Conservation (phyloP, 768 basidiomycete genomes). For the Macrolepiota fuliginosa region DNA sequence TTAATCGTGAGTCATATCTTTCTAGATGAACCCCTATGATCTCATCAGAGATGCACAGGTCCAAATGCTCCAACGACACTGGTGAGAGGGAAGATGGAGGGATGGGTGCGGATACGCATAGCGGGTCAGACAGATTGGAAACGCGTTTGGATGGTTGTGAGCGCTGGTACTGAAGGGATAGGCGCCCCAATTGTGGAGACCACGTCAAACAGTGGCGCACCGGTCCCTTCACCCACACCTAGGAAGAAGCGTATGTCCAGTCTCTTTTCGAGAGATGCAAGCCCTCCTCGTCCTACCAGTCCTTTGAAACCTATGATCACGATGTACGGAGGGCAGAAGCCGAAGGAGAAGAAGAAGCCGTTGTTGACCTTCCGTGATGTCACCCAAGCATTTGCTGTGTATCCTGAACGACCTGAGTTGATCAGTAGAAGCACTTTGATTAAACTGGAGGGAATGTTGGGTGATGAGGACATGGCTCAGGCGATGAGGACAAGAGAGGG, state of each 20-base stretch:
- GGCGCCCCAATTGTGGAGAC: constrained; percentile 12
- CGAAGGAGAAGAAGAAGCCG: constrained; percentile 72
- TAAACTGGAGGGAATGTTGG: constrained; percentile 86
- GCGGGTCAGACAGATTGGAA: constrained; percentile 99
- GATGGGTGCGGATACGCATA: constrained; percentile 86
- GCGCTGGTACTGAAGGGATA: constrained; percentile 39
- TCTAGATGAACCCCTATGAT: constrained; percentile 1
- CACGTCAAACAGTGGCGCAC: background rate
- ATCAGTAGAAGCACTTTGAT: constrained; percentile 87
- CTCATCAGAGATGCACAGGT: constrained; percentile 25
- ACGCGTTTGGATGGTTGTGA: constrained; percentile 80
- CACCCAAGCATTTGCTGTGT: constrained; percentile 90
- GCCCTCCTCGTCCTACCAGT: constrained; percentile 22
- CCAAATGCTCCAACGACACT: constrained; percentile 61
- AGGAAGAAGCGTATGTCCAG: constrained; percentile 65
- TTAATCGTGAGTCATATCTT: constrained; percentile 32
- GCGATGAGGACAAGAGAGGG: constrained; percentile 71
- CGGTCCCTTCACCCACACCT: background rate
- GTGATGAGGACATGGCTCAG: constrained; percentile 69
- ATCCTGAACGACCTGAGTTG: constrained; percentile 91
- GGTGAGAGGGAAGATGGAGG: constrained; percentile 75
- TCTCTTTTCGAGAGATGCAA: constrained; percentile 55
- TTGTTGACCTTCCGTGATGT: constrained; percentile 67
- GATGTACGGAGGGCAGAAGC: constrained; percentile 62
- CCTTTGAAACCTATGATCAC: constrained; percentile 42